A percentile compares a stretch with the other conserved stretches of the same genome.
Conservation (phyloP, 768 basidiomycete species). For the Boletus subcaerulescens region DNA sequence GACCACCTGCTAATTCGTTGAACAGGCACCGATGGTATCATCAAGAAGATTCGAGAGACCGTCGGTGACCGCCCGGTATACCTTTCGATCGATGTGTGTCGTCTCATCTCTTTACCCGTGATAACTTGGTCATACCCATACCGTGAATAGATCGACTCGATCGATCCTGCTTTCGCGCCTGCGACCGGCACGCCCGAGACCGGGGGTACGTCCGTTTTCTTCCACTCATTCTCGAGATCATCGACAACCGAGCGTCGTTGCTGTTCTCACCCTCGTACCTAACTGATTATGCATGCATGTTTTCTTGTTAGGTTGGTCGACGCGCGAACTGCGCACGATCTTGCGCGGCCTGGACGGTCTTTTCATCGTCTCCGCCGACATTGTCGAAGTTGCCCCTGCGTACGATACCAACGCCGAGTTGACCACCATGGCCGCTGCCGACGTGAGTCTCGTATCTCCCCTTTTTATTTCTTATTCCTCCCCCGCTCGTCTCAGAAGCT, state of each 20-base stretch:
- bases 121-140: background rate
- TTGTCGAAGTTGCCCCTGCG: constrained; percentile 83
- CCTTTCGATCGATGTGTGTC: constrained; percentile 69
- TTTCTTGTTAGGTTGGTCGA: constrained; percentile 53
- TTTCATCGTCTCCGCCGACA: constrained; percentile 74
- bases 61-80: constrained; percentile 76
- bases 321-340: constrained; percentile 76
- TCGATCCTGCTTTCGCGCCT: constrained; percentile 80
- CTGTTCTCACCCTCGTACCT: no score
- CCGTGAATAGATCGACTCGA: constrained; percentile 60
- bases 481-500: background rate
- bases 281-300: background rate
- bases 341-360: constrained; percentile 73
- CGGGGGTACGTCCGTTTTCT: constrained; percentile 42
- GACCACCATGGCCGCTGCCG: constrained; percentile 62
- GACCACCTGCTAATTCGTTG: background rate
- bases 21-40: constrained; percentile 69
- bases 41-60: constrained; percentile 73
- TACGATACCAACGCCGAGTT: constrained; percentile 69
- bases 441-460: constrained; percentile 36
- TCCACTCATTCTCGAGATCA: no score
- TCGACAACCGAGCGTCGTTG: no score
- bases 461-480: no score
- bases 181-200: constrained; percentile 86
- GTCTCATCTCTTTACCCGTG: background rate